Evolutionary conservation across 176 grass and related monocot genomes (phyloP).

Genomic region (Triticum timopheevii): DNA sequence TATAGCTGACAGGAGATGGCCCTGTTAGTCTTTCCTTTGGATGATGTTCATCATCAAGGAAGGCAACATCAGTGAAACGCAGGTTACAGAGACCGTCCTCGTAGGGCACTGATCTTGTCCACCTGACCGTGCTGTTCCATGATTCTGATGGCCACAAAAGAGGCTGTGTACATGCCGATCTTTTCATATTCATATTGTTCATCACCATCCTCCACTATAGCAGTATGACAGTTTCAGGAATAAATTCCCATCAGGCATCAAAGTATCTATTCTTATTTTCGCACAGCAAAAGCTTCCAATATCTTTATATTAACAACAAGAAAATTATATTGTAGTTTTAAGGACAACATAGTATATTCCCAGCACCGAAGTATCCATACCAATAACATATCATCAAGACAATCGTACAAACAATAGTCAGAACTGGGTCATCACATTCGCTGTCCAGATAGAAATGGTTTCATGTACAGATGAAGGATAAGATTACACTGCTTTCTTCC

Average conservation of each 20-base stretch:
- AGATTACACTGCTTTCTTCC: not conserved
- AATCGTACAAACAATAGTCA: not conserved
- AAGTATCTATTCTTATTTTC: not conserved
- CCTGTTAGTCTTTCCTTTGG: not conserved
- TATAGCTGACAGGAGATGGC: not conserved
- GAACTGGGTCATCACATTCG: not conserved
- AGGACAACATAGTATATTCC: not conserved
- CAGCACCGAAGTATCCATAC: not conserved
- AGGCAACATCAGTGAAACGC: not conserved
- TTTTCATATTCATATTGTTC: not conserved
- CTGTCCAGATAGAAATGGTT: not conserved
- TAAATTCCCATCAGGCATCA: not conserved
- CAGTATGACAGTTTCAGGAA: not conserved
- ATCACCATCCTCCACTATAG: not conserved
- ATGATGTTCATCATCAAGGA: not conserved
- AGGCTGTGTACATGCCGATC: not conserved
- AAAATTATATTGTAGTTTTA: not conserved
- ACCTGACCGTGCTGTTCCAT: too few relatives aligned
- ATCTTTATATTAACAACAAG: not conserved
- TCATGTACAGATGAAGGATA: constrained; percentile 17
- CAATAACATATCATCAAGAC: not conserved
- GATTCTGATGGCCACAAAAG: not conserved
- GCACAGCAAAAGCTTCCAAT: not conserved
- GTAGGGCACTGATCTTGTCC: not conserved
- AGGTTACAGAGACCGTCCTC: not conserved